Percentiles rank a stretch among this genome's conserved stretches.
phyloP scores from a whole-genome alignment of 495 filamentous ascomycete species.

The Penicillium taxi region DNA sequence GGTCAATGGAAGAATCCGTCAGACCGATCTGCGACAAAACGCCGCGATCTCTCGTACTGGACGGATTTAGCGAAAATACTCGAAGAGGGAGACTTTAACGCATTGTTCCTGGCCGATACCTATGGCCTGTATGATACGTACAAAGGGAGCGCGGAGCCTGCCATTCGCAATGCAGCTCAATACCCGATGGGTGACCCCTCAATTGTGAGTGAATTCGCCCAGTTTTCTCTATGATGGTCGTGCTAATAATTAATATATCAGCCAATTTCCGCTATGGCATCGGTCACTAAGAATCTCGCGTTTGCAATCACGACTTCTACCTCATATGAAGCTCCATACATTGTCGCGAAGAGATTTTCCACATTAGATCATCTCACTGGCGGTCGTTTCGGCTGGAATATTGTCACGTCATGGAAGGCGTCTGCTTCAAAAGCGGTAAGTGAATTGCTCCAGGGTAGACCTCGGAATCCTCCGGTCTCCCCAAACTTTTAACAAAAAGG shows the following conservation, averaged over 20 bases:
- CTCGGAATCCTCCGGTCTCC: too few relatives aligned
- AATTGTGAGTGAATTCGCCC: slow-evolving; percentile 19
- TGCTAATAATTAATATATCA: slow-evolving; percentile 18
- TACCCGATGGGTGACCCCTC: slow-evolving; percentile 39
- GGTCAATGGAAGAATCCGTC: slow-evolving; percentile 15
- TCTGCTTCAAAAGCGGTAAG: slow-evolving; percentile 40
- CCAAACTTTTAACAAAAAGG: not conserved
- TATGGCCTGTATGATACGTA: slow-evolving; percentile 44
- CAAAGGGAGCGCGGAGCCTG: slow-evolving; percentile 28
- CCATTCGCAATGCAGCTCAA: slow-evolving; percentile 31
- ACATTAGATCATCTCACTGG: slow-evolving; percentile 48
- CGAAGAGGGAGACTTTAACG: slow-evolving; percentile 33
- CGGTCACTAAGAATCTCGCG: slow-evolving; percentile 20
- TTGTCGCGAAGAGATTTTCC: slow-evolving; percentile 42
- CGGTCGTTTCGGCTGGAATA: slow-evolving; percentile 49
- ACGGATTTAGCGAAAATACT: slow-evolving; percentile 12
- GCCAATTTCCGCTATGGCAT: slow-evolving; percentile 28
- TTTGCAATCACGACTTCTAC: slow-evolving; percentile 34
- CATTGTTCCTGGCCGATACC: slow-evolving; percentile 46
- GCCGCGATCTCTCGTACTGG: slow-evolving; percentile 14
- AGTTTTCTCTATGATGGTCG: slow-evolving; percentile 28
- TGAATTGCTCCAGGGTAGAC: too few relatives aligned
- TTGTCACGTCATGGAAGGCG: slow-evolving; percentile 45
- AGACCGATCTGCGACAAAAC: slow-evolving; percentile 5
- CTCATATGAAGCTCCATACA: slow-evolving; percentile 41